Evolutionary conservation across 73 alveolate species (phyloP).

Genomic region (Tetrahymena borealis): DNA sequence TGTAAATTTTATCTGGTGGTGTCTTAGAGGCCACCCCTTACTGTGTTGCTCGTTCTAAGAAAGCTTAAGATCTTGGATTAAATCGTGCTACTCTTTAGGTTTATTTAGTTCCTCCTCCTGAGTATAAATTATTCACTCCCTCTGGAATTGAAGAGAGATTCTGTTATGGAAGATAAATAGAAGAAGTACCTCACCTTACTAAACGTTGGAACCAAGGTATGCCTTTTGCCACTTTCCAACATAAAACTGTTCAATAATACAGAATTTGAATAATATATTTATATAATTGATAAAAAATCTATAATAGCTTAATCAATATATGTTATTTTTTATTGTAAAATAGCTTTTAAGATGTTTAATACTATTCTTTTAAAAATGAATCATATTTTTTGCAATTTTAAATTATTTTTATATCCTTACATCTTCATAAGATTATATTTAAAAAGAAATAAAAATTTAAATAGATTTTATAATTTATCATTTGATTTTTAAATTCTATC

Average conservation of each 20-base stretch:
- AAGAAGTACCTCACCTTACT: background rate
- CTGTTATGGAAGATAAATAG: background rate
- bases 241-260: background rate
- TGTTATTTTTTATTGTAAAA: too few relatives aligned
- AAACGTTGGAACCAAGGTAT: background rate
- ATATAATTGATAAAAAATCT: too few relatives aligned
- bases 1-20: constrained; percentile 2
- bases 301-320: too few relatives aligned
- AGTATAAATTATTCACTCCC: background rate
- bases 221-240: background rate
- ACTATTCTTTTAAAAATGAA: too few relatives aligned
- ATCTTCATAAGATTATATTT: too few relatives aligned
- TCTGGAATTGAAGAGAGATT: background rate
- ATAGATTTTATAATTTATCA: too few relatives aligned
- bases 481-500: too few relatives aligned
- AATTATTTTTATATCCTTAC: too few relatives aligned
- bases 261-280: background rate
- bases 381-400: too few relatives aligned
- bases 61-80: background rate
- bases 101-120: background rate
- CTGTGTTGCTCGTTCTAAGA: background rate
- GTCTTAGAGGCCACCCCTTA: background rate
- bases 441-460: too few relatives aligned
- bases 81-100: background rate
- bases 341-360: too few relatives aligned